Evolutionary conservation across 306 rosid species (phyloP).

Genomic region (Medicago ruthenica): DNA sequence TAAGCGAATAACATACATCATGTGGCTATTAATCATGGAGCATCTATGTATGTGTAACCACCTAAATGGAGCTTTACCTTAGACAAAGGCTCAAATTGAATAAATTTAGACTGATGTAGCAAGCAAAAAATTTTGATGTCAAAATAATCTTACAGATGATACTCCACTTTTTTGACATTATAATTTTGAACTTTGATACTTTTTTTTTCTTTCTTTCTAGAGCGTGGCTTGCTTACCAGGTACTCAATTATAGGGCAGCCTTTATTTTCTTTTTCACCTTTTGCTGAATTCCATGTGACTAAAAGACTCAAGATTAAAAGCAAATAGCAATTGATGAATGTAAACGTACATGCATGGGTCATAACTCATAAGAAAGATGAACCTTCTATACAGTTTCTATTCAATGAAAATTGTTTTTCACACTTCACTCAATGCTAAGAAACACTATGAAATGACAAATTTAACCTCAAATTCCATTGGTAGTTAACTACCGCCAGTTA

Average conservation of each 20-base stretch:
- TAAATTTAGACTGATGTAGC: no score
- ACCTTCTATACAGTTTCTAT: slow-evolving; percentile 20
- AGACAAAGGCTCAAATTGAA: no score
- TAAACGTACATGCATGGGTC: slow-evolving; percentile 21
- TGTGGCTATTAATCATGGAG: no score
- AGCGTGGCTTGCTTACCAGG: neutral
- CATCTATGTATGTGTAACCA: no score
- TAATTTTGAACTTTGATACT: neutral
- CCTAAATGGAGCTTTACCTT: no score
- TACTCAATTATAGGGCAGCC: slow-evolving; percentile 21
- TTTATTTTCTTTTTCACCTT: slow-evolving; percentile 6
- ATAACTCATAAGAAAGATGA: slow-evolving; percentile 28
- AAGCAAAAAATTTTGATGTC: no score
- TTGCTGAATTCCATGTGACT: slow-evolving; percentile 30
- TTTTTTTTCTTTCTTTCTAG: neutral
- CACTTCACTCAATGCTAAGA: no score
- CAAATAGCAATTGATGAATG: neutral
- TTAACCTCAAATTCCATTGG: no score
- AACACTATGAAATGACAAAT: no score
- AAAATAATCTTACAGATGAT: neutral
- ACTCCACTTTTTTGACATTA: neutral
- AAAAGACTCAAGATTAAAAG: neutral
- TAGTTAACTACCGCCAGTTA: no score
- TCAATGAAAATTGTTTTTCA: no score
- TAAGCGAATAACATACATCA: no score